These are phyloP conservation scores for Dissophora ornata DNA, from an alignment of 192 early-diverging fungal genomes.

Conservation along the genomic window DNA sequence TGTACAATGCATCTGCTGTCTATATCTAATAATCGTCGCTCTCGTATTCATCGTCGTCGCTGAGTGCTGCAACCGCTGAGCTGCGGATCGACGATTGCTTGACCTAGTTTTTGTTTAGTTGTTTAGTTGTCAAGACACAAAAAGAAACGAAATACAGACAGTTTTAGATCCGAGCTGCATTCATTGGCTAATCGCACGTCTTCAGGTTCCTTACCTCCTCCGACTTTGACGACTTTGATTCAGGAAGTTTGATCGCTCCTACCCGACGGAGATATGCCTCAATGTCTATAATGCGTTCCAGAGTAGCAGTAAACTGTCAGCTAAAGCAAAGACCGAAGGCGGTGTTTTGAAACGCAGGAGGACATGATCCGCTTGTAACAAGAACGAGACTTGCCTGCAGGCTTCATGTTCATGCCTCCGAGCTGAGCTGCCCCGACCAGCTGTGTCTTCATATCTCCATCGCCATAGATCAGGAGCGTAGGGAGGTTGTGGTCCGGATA, in stretches of 20 bases:
- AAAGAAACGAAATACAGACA: neutral
- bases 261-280: constrained; percentile 56
- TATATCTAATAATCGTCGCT: constrained; percentile 55
- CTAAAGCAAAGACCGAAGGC: no score
- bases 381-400: constrained; percentile 58
- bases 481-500: constrained; percentile 93
- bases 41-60: constrained; percentile 65
- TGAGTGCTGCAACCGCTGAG: constrained; percentile 66
- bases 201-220: constrained; percentile 35
- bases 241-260: constrained; percentile 45
- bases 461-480: constrained; percentile 91
- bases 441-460: constrained; percentile 88
- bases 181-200: neutral
- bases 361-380: neutral
- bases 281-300: constrained; percentile 28
- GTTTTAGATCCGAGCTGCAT: neutral
- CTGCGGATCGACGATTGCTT: constrained; percentile 63
- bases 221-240: constrained; percentile 28
- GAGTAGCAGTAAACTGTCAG: neutral
- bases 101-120: constrained; percentile 12
- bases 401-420: constrained; percentile 85
- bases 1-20: no score
- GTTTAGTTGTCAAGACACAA: no score
- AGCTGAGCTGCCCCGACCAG: constrained; percentile 82
- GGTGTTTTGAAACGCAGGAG: no score